phyloP scores from a whole-genome alignment of 305 asterid genomes.

The Fraxinus angustifolia region DNA sequence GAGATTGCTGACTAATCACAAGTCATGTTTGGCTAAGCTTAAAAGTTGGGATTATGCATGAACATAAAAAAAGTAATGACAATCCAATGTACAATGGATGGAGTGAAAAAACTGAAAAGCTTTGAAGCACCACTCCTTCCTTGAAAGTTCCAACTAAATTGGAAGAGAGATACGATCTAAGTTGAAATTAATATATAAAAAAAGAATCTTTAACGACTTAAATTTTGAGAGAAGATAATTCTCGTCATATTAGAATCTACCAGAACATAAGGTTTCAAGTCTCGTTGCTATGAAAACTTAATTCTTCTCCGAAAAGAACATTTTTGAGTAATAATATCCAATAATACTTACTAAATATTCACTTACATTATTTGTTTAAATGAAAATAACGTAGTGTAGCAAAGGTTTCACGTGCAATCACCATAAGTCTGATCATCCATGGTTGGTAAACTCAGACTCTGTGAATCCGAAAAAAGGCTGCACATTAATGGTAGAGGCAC shows the following conservation, averaged over 20 bases:
- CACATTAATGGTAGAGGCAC: neutral
- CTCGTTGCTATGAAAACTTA: neutral
- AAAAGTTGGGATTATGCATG: neutral
- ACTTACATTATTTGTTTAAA: neutral
- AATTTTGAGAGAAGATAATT: neutral
- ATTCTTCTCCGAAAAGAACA: neutral
- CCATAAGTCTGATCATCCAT: neutral
- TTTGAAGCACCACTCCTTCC: neutral
- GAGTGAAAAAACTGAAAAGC: neutral
- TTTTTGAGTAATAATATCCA: neutral
- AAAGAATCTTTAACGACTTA: neutral
- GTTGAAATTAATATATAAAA: neutral
- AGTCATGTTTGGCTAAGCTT: neutral
- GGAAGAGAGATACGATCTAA: neutral
- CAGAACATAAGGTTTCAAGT: neutral
- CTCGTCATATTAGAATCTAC: neutral
- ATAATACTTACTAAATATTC: neutral
- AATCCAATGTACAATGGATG: conserved; percentile 10
- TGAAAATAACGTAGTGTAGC: neutral
- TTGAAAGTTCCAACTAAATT: neutral
- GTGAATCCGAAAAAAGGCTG: neutral
- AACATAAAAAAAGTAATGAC: neutral
- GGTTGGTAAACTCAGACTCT: neutral
- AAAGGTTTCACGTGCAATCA: neutral
- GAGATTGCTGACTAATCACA: conserved; percentile 7